Base-by-base conservation (phyloP, 148 eudicot genomes). In the Nepenthes mirabilis region DNA sequence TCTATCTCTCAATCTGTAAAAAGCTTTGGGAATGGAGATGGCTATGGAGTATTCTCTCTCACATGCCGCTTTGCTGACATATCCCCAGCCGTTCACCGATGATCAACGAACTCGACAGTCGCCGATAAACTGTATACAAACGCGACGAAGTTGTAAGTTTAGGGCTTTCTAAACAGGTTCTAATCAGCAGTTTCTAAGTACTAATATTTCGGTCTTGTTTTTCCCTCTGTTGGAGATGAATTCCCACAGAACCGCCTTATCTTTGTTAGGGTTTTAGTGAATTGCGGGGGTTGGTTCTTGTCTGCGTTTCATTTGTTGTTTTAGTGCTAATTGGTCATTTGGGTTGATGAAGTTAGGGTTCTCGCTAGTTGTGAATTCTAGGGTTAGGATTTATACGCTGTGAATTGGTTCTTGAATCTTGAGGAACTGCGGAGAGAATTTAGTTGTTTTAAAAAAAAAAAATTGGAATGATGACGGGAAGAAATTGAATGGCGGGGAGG, bases 71-170 rank as follows among this genome's bases (percentile, higher is more conserved):
- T 13, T 65, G 35, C 65, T 57, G 55, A 11, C 45, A 53, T 60
- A 45, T 58, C 72, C 60, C 55, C 66, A 63, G 34, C 49, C 72
- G 56, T 56, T 71, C 36, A 63, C 80, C 62, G 72, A 65, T 36
- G 65, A 65, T 56, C 81, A 49, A 64, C 74, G 60, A 65, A 32
- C 72, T 62, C 75, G 64, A 69, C 67, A 64, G 45, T 75, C 68
- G 33, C 74, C 73, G 0, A 73, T 70, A 45, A 70, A 34, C 23
- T 57, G 64, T 50, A 81, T 75, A 82, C 82, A 67, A 43, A 64
- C 74, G 43, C 70, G 57, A 50, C 76, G 70, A 32, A 70, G 74
- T 64, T 87, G 89, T 83, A 87, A 81, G 82, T 83, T 83, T 72
- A 77, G 73, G 68, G 45, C 34, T 37, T 67, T 36, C 50, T 82